phyloP scores from a whole-genome alignment of 2,329 filamentous ascomycete genomes.

The Myriangium duriaei region DNA sequence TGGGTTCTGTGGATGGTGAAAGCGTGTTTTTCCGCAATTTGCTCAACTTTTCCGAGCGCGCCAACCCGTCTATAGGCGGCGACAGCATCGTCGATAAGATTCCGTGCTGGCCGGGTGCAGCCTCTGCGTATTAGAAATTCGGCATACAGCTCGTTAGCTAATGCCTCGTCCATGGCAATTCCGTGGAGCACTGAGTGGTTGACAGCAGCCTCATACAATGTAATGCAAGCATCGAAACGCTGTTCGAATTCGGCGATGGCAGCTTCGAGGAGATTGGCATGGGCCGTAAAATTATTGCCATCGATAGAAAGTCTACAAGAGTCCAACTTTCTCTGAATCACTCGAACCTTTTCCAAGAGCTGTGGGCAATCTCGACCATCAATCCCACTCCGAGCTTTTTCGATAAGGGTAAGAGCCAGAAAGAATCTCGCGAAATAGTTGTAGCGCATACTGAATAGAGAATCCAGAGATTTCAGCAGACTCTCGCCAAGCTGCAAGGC shows the following conservation, averaged over 20 bases:
- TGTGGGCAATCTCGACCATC: slow-evolving; percentile 29
- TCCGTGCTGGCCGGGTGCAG: slow-evolving; percentile 54
- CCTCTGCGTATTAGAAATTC: slow-evolving; percentile 55
- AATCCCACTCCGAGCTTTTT: slow-evolving; percentile 26
- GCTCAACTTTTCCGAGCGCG: slow-evolving; percentile 54
- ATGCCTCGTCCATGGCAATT: slow-evolving; percentile 58
- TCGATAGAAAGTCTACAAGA: slow-evolving; percentile 52
- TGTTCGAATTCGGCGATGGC: slow-evolving; percentile 47
- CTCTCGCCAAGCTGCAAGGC: slow-evolving; percentile 31
- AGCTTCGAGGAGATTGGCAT: slow-evolving; percentile 56
- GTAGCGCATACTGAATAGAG: slow-evolving; percentile 32
- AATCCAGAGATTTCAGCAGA: slow-evolving; percentile 28
- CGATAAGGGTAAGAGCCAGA: slow-evolving; percentile 30
- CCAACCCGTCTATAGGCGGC: slow-evolving; percentile 56
- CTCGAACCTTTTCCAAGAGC: slow-evolving; percentile 41
- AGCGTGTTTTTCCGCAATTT: slow-evolving; percentile 55
- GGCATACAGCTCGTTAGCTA: slow-evolving; percentile 62
- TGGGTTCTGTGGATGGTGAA: slow-evolving; percentile 53
- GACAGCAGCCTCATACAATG: slow-evolving; percentile 55
- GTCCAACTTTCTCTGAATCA: slow-evolving; percentile 48
- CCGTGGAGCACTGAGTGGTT: slow-evolving; percentile 54
- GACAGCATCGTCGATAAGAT: slow-evolving; percentile 55
- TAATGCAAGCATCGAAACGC: slow-evolving; percentile 42
- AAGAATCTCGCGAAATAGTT: slow-evolving; percentile 32
- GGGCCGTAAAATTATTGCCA: slow-evolving; percentile 55